Evolutionary conservation across 129 eudicot species (phyloP).

Genomic region (Escallonia rubra): DNA sequence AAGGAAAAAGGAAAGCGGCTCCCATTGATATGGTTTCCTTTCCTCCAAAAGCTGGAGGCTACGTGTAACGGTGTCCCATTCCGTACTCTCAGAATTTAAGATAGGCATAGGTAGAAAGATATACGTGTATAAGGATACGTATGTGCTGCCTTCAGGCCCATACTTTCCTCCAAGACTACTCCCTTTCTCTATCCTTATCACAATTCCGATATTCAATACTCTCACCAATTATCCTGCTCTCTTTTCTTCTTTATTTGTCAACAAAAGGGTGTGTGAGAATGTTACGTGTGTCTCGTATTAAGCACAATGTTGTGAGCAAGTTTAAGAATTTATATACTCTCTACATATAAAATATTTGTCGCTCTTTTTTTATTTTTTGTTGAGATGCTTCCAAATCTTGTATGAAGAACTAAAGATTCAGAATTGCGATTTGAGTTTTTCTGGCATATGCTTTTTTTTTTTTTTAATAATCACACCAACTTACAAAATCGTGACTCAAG

Average conservation of each 20-base stretch:
- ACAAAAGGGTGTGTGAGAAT: no score
- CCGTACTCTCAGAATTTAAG: constrained; percentile 10
- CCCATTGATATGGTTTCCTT: neutral
- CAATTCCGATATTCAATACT: neutral
- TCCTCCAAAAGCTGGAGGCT: neutral
- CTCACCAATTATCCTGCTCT: neutral
- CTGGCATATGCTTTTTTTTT: no score
- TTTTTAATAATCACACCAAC: no score
- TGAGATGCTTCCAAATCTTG: no score
- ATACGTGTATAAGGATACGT: neutral
- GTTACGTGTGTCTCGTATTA: no score
- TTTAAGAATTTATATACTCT: no score
- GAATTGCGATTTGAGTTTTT: no score
- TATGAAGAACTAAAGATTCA: no score
- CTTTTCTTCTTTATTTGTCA: neutral
- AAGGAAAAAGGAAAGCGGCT: neutral
- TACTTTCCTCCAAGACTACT: neutral
- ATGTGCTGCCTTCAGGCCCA: neutral
- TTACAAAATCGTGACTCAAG: no score
- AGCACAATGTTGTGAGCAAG: no score
- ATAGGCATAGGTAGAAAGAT: neutral
- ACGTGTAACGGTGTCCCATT: constrained; percentile 23
- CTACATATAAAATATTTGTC: no score
- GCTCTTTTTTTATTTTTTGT: no score
- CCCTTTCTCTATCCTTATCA: neutral